Percentiles rank a stretch among this genome's conserved stretches.
Evolutionary conservation across 192 early-diverging fungal genomes (phyloP).

Genomic region (Coemansia sp.): DNA sequence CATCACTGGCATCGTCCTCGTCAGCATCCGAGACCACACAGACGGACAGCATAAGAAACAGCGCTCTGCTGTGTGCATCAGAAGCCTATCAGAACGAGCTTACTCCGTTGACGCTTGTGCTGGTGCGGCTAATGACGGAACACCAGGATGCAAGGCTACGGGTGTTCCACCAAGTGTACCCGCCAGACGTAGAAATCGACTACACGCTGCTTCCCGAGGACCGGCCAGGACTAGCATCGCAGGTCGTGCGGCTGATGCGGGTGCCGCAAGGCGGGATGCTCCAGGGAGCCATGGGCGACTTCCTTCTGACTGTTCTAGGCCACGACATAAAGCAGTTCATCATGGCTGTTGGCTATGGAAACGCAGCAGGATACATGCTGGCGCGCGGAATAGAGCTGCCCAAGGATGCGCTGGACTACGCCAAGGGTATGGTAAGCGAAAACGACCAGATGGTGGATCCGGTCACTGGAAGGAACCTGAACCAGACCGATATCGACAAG

Average conservation of each 20-base stretch:
- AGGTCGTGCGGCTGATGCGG: conserved; percentile 40
- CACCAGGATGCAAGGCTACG: conserved; percentile 24
- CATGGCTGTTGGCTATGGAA: conserved; percentile 82
- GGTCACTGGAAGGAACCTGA: conserved; percentile 79
- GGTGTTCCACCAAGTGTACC: conserved; percentile 29
- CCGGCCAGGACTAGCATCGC: conserved; percentile 27
- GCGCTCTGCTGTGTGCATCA: neutral
- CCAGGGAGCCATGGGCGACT: conserved; percentile 38
- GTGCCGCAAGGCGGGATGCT: conserved; percentile 40
- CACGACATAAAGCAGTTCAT: conserved; percentile 51
- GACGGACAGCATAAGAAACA: neutral
- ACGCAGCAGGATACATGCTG: conserved; percentile 88
- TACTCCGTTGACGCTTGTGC: conserved; percentile 34
- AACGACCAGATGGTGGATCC: conserved; percentile 65
- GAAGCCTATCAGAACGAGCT: conserved; percentile 24
- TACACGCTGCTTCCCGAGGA: conserved; percentile 35
- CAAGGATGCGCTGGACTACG: conserved; percentile 39
- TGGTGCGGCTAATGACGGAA: conserved; percentile 38
- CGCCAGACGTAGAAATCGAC: conserved; percentile 13
- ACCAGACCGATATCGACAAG: conserved; percentile 42
- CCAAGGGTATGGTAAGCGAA: neutral
- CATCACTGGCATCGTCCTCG: neutral
- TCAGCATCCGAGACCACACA: neutral
- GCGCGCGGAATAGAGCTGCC: conserved; percentile 65
- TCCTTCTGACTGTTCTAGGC: conserved; percentile 37